These are phyloP conservation scores for Dalbergia cochinchinensis DNA, from an alignment of 306 rosid genomes.

Conservation along the genomic window DNA sequence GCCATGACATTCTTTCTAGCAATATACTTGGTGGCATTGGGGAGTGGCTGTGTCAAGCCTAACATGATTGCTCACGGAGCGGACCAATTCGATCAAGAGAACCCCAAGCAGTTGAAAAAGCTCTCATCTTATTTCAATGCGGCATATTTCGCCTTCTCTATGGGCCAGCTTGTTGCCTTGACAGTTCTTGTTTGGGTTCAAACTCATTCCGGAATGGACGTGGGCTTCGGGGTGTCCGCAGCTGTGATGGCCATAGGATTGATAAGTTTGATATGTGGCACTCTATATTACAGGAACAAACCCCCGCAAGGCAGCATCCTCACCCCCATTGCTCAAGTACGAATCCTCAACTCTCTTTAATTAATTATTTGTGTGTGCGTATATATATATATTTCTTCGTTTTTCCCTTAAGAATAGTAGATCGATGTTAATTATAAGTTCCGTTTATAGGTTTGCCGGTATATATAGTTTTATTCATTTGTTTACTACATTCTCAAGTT, in stretches of 20 bases:
- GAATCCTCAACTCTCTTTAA: not conserved
- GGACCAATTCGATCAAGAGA: constrained; percentile 73
- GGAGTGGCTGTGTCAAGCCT: constrained; percentile 97
- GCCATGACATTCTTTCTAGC: constrained; percentile 81
- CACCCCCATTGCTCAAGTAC: constrained; percentile 86
- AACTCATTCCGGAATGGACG: constrained; percentile 99
- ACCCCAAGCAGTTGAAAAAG: constrained; percentile 59
- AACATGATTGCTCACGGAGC: constrained; percentile 97
- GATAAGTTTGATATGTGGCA: constrained; percentile 73
- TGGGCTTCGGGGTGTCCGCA: constrained; percentile 92
- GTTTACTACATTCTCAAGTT: too few species aligned
- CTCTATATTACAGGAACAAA: constrained; percentile 81
- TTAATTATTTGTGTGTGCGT: too few species aligned
- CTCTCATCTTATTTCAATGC: constrained; percentile 90
- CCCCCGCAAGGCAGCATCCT: constrained; percentile 90
- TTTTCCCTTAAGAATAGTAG: too few species aligned
- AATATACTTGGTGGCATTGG: constrained; percentile 87
- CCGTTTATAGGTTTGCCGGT: too few species aligned
- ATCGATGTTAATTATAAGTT: too few species aligned
- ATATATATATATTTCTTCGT: too few species aligned
- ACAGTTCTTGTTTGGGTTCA: constrained; percentile 93
- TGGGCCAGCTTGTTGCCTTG: constrained; percentile 87
- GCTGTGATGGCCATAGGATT: constrained; percentile 91
- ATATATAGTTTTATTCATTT: too few species aligned
- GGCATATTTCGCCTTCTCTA: constrained; percentile 87